phyloP scores from a whole-genome alignment of 2,329 filamentous ascomycete species.

The Monosporascus sp. region DNA sequence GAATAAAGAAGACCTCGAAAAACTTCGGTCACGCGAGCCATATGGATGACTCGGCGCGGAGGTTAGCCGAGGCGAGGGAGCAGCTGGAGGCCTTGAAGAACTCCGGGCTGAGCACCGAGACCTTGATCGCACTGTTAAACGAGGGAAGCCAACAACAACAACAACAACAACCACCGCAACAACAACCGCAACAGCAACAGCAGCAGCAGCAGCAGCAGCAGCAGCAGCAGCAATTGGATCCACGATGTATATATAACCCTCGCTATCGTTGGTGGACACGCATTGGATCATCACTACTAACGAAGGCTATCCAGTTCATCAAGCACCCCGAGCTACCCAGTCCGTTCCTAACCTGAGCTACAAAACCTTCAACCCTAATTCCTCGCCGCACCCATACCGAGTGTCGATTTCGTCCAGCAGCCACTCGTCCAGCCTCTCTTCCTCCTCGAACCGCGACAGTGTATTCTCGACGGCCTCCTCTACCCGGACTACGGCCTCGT shows the following conservation, averaged over 20 bases:
- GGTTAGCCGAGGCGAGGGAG: slow-evolving; percentile 25
- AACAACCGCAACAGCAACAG: slow-evolving; percentile 1
- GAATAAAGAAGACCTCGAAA: background rate
- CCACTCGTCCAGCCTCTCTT: slow-evolving; percentile 21
- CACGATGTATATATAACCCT: slow-evolving; percentile 10
- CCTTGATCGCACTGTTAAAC: slow-evolving; percentile 21
- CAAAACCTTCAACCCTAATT: slow-evolving; percentile 17
- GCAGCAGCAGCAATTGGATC: slow-evolving; percentile 4
- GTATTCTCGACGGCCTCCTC: slow-evolving; percentile 25
- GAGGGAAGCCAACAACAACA: slow-evolving; percentile 17
- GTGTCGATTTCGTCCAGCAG: slow-evolving; percentile 22
- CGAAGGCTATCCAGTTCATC: background rate
- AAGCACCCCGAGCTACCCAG: slow-evolving; percentile 10
- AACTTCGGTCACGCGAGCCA: background rate
- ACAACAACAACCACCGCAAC: slow-evolving; percentile 4
- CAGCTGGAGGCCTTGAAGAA: slow-evolving; percentile 28
- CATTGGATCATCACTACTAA: background rate
- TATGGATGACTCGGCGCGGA: slow-evolving; percentile 27
- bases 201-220: slow-evolving; percentile 2
- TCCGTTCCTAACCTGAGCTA: slow-evolving; percentile 21
- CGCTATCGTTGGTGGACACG: background rate
- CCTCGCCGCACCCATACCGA: slow-evolving; percentile 17
- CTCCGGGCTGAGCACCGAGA: slow-evolving; percentile 26
- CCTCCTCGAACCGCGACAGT: slow-evolving; percentile 26
- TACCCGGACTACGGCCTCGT: slow-evolving; percentile 24